A percentile compares a stretch with the other conserved stretches of the same genome.
Conservation (phyloP, 2,329 filamentous ascomycete species). For the Laburnicola sp. region DNA sequence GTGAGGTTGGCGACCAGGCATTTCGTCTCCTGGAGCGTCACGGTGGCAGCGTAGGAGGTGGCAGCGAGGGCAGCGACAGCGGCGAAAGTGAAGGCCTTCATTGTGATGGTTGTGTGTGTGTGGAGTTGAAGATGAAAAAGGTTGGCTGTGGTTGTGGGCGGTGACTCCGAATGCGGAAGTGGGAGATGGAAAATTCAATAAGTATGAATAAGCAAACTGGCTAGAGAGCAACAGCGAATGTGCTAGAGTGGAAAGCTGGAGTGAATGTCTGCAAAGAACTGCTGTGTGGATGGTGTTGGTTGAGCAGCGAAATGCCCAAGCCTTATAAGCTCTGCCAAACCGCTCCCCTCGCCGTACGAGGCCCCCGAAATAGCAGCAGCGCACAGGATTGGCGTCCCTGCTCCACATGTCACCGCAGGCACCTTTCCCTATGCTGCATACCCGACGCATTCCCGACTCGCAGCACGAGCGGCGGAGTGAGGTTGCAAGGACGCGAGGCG, state of each 20-base stretch:
- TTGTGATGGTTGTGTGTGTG: constrained; percentile 14
- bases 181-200: not conserved
- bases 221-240: constrained; percentile 6
- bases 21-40: constrained; percentile 20
- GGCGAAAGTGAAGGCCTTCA: constrained; percentile 21
- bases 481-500: not conserved
- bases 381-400: constrained; percentile 1
- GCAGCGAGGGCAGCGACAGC: constrained; percentile 16
- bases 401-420: constrained; percentile 1
- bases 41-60: constrained; percentile 18
- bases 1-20: constrained; percentile 14
- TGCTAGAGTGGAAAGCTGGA: not conserved
- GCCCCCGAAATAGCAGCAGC: constrained; percentile 8
- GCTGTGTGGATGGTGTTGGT: not conserved
- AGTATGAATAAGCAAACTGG: not conserved
- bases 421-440: not conserved
- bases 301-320: not conserved
- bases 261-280: not conserved
- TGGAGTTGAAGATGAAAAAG: not conserved
- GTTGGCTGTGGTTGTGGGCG: too few relatives aligned
- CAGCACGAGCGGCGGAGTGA: constrained; percentile 3
- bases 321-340: constrained; percentile 8
- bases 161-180: constrained; percentile 3
- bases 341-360: not conserved
- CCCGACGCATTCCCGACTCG: constrained; percentile 3